phyloP scores from a whole-genome alignment of 371 early-diverging fungal genomes.

The Actinomucor elegans region DNA sequence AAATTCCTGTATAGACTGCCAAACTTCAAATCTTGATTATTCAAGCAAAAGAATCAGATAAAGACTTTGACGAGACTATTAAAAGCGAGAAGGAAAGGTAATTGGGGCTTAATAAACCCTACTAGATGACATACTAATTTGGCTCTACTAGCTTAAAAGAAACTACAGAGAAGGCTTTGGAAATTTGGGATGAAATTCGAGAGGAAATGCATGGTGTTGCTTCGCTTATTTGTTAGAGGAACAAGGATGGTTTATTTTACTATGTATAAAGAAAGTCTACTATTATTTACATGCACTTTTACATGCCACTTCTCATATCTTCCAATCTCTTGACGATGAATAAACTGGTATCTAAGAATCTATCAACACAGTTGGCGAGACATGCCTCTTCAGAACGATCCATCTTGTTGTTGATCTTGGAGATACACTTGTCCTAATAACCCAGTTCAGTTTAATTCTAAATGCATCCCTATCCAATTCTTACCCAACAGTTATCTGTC shows the following conservation, averaged over 20 bases:
- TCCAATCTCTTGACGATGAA: constrained; percentile 71
- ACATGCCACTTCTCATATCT: constrained; percentile 39
- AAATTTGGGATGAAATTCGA: constrained; percentile 45
- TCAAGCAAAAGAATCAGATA: constrained; percentile 35
- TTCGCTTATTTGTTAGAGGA: constrained; percentile 20
- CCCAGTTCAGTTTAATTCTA: not conserved
- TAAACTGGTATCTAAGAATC: constrained; percentile 77
- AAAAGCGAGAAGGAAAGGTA: constrained; percentile 29
- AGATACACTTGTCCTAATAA: constrained; percentile 69
- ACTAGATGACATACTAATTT: not conserved
- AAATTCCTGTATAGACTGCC: constrained; percentile 20
- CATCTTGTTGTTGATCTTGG: constrained; percentile 65
- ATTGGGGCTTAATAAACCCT: not conserved
- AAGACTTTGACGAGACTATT: constrained; percentile 42
- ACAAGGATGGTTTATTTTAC: not conserved
- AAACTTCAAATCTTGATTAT: constrained; percentile 42
- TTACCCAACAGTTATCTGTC: constrained; percentile 74
- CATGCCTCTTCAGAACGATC: constrained; percentile 70
- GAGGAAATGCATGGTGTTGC: constrained; percentile 38
- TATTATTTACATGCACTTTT: constrained; percentile 3
- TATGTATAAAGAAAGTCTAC: not conserved
- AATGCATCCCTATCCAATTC: not conserved
- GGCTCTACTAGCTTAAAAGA: constrained; percentile 6
- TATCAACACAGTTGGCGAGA: constrained; percentile 80
- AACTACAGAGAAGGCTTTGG: constrained; percentile 23